Percentiles rank a stretch among this genome's conserved stretches.
These are phyloP conservation scores for Lachnellula occidentalis DNA, from an alignment of 2,329 filamentous ascomycete genomes.

Conservation along the genomic window DNA sequence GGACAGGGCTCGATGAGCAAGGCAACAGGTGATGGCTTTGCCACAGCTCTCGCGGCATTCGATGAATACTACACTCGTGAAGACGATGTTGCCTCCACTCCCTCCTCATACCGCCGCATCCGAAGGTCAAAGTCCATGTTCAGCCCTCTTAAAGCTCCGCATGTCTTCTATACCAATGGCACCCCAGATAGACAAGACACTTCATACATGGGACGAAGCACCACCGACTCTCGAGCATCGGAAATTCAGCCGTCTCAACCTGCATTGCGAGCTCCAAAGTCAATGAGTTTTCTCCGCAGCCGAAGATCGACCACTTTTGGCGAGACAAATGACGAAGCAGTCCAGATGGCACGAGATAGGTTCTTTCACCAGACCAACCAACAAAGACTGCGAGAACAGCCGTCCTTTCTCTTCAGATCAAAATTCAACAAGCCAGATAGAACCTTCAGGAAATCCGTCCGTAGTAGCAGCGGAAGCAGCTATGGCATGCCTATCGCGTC, in stretches of 20 bases:
- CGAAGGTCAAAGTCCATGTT: conserved; percentile 54
- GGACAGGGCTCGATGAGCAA: conserved; percentile 24
- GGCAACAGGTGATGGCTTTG: conserved; percentile 29
- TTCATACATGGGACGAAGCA: conserved; percentile 5
- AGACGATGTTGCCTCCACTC: conserved; percentile 43
- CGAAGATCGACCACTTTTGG: conserved; percentile 23
- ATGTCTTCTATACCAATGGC: conserved; percentile 28
- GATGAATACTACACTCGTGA: conserved; percentile 43
- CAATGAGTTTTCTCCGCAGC: conserved; percentile 47
- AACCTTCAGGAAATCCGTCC: conserved; percentile 45
- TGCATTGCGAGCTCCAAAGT: conserved; percentile 44
- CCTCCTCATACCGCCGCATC: conserved; percentile 44
- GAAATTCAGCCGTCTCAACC: conserved; percentile 23
- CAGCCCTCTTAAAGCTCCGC: conserved; percentile 26
- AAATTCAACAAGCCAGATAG: conserved; percentile 29
- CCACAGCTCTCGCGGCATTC: conserved; percentile 34
- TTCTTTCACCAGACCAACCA: conserved; percentile 34
- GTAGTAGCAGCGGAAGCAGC: conserved; percentile 38
- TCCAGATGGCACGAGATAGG: conserved; percentile 34
- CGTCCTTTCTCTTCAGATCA: conserved; percentile 41
- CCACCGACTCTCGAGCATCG: conserved; percentile 14
- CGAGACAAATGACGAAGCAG: conserved; percentile 32
- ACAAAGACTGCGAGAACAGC: conserved; percentile 35
- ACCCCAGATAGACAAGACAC: conserved; percentile 18
- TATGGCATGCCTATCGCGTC: conserved; percentile 31